Base-by-base conservation (phyloP, 2,329 filamentous ascomycete species). In the Coniochaeta sp. region DNA sequence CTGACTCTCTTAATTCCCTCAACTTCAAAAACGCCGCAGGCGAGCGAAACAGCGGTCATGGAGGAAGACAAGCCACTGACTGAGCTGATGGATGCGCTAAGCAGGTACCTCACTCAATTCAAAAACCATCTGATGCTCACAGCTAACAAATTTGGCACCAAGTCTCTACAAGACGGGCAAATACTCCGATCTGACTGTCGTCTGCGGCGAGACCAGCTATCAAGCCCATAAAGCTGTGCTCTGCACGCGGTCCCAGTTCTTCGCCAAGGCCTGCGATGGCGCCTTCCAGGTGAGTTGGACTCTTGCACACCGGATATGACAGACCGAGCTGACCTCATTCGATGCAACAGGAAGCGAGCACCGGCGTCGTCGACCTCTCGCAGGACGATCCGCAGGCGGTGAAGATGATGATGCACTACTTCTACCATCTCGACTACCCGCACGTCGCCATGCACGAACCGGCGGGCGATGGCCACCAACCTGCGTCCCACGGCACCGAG, bases 391-490 rank as follows among this genome's bases (percentile, higher is more conserved):
- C 64, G 12, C 36, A 64, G 50, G 60, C 60, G 4, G 44, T 65
- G 10, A 57, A 60, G 14, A 57, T 62, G 19, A 62, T 63, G 42
- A 58, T 67, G 10, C 56, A 64, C 22, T 63, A 62, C 60, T 61
- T 66, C 8, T 65, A 65, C 50, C 59, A 64, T 55, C 60, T 64
- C 54, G 63, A 67, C 55, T 66, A 64, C 42, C 60, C 63, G 36
- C 47, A 59, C 30, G 40, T 61, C 17, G 34, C 28, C 58, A 42
- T 30, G 47, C 16, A 54, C 9, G 28, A n/a, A 28, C 5, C 26
- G 8, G 55, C 28, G 19, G 32, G 30, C 22, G 38, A 26, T 10
- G 34, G 10, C 10, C 34, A 55, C 19, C 38, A 42, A 4, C 19
- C 22, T 24, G 5, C 24, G 2, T 2, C 38, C 3, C 2, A 10